Percentiles rank a stretch among this genome's conserved stretches.
Evolutionary conservation across 306 rosid species (phyloP).

Genomic region (Calophaca sinica): DNA sequence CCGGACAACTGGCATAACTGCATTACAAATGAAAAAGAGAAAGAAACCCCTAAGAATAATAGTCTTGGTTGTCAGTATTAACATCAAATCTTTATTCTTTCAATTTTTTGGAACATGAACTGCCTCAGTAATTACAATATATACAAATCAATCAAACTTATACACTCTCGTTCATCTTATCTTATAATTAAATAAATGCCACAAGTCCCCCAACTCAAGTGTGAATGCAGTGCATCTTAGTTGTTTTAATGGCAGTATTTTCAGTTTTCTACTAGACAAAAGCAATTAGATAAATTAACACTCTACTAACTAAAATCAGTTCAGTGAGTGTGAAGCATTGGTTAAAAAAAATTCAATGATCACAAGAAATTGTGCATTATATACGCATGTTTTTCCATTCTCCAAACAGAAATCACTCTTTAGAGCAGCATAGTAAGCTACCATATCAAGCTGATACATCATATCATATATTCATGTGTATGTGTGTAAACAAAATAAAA

Average conservation of each 20-base stretch:
- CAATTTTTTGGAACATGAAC: constrained; percentile 32
- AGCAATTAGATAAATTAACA: constrained; percentile 6
- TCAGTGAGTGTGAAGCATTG: background rate
- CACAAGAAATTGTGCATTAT: background rate
- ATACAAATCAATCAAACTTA: constrained; percentile 10
- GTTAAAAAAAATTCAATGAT: background rate
- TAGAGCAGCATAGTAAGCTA: constrained; percentile 18
- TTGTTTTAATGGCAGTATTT: constrained; percentile 11
- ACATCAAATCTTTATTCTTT: constrained; percentile 30
- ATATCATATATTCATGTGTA: background rate
- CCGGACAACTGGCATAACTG: constrained; percentile 88
- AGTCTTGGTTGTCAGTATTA: constrained; percentile 1
- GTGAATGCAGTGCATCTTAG: constrained; percentile 15
- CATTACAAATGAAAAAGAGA: constrained; percentile 42
- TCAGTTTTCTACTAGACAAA: constrained; percentile 11
- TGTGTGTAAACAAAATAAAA: background rate
- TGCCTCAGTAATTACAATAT: constrained; percentile 1
- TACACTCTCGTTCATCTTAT: constrained; percentile 13
- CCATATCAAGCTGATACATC: constrained; percentile 14
- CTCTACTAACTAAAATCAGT: background rate
- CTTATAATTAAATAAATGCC: background rate
- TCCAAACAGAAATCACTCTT: constrained; percentile 16
- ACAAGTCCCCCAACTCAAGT: background rate
- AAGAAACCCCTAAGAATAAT: constrained; percentile 6
- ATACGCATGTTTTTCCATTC: background rate